Percentiles rank a stretch among this genome's conserved stretches.
These are phyloP conservation scores for Diddensiella transvaalensis DNA, from an alignment of 805 yeast genomes.

Conservation along the genomic window DNA sequence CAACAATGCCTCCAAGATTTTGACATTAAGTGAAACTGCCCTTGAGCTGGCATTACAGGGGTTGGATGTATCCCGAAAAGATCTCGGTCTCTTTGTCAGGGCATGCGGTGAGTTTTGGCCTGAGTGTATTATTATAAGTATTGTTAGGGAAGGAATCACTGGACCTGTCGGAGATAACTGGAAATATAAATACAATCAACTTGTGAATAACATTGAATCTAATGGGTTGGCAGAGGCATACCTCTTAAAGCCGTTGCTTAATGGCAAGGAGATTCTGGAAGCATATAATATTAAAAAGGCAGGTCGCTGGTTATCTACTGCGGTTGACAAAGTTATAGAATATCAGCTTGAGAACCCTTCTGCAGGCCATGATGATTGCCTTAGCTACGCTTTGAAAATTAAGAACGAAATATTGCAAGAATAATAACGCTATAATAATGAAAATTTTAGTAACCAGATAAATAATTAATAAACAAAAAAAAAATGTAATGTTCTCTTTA, in stretches of 20 bases:
- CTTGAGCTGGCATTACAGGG: constrained; percentile 12
- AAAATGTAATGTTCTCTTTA: constrained; percentile 5
- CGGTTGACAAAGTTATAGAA: constrained; percentile 51
- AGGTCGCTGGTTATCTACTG: constrained; percentile 79
- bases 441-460: not conserved
- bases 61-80: constrained; percentile 38
- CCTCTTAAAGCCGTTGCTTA: constrained; percentile 59
- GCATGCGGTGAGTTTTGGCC: constrained; percentile 51
- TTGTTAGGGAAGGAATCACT: constrained; percentile 27
- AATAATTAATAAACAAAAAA: not conserved
- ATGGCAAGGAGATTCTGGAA: constrained; percentile 57
- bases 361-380: constrained; percentile 50
- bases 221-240: constrained; percentile 43
- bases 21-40: constrained; percentile 28
- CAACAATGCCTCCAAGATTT: constrained; percentile 46
- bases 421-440: not conserved
- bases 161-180: constrained; percentile 37
- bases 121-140: constrained; percentile 39
- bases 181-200: constrained; percentile 15
- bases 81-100: constrained; percentile 57
- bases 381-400: constrained; percentile 33
- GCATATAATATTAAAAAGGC: constrained; percentile 53
- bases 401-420: constrained; percentile 10
- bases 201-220: constrained; percentile 31
- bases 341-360: constrained; percentile 81